Percentiles rank a stretch among this genome's conserved stretches.
Evolutionary conservation across 139 green algal genomes (phyloP).

Genomic region (Chlorella sp.): DNA sequence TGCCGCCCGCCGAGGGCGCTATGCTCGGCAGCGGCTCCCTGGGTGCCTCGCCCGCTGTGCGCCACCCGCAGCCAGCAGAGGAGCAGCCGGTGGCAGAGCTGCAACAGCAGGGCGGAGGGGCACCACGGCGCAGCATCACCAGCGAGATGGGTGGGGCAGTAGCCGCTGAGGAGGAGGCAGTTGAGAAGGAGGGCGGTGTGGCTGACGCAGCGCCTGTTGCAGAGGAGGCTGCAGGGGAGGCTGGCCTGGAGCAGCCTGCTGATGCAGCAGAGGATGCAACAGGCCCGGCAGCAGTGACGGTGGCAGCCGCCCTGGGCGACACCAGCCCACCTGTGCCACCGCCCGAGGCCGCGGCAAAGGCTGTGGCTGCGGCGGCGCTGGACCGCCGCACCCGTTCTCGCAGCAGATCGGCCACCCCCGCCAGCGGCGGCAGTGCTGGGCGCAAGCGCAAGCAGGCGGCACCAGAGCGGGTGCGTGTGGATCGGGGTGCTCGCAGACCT

Average conservation of each 20-base stretch:
- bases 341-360: background rate
- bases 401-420: background rate
- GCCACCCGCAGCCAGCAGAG: background rate
- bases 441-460: conserved; percentile 10
- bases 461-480: background rate
- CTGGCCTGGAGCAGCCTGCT: background rate
- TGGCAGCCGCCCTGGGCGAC: background rate
- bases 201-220: background rate
- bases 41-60: too few relatives aligned
- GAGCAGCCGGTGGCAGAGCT: background rate
- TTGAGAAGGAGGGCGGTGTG: background rate
- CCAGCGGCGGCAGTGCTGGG: background rate
- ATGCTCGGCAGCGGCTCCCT: too few relatives aligned
- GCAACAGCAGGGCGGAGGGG: background rate
- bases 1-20: too few relatives aligned
- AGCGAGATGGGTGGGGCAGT: background rate
- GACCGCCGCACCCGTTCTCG: background rate
- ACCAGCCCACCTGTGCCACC: background rate
- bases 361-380: background rate
- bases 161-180: background rate
- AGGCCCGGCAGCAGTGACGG: background rate
- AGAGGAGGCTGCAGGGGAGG: background rate
- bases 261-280: background rate
- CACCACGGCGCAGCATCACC: background rate
- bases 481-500: too few relatives aligned